Conservation (phyloP, 1,139 yeast genomes). For the Magnusiomyces tetraspermus region DNA sequence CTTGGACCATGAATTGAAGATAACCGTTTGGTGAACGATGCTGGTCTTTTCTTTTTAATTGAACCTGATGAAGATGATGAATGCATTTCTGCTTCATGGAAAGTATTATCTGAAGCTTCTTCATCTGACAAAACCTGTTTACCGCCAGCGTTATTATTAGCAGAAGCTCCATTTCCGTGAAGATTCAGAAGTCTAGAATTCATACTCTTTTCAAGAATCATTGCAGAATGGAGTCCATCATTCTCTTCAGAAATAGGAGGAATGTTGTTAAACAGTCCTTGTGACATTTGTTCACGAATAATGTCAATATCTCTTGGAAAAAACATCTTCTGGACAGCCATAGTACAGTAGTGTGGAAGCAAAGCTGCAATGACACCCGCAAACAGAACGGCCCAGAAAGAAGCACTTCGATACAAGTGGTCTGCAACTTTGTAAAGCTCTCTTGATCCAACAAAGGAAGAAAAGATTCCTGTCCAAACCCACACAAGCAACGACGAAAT, state of each 20-base stretch:
- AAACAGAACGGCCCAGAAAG: conserved; percentile 75
- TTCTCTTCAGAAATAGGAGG: conserved; percentile 14
- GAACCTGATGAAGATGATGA: not conserved
- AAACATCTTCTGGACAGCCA: conserved; percentile 51
- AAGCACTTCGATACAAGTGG: conserved; percentile 57
- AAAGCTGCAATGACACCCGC: conserved; percentile 65
- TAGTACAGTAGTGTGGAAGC: conserved; percentile 65
- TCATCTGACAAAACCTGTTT: conserved; percentile 4
- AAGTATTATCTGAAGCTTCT: not conserved
- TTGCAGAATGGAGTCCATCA: conserved; percentile 14
- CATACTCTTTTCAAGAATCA: conserved; percentile 9
- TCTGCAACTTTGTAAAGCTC: conserved; percentile 75
- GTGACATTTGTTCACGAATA: conserved; percentile 51
- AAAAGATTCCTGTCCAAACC: conserved; percentile 92
- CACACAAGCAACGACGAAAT: conserved; percentile 62
- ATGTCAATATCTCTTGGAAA: conserved; percentile 60
- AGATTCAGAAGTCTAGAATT: not conserved
- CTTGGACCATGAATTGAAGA: too few relatives aligned
- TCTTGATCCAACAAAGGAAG: conserved; percentile 47
- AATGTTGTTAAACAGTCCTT: conserved; percentile 19
- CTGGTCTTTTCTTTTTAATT: not conserved
- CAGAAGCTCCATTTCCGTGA: not conserved
- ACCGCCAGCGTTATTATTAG: not conserved
- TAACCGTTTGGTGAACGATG: not conserved
- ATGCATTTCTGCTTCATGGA: not conserved